These are phyloP conservation scores for Bryopsis sp. DNA, from an alignment of 139 green algal species.

Conservation along the genomic window DNA sequence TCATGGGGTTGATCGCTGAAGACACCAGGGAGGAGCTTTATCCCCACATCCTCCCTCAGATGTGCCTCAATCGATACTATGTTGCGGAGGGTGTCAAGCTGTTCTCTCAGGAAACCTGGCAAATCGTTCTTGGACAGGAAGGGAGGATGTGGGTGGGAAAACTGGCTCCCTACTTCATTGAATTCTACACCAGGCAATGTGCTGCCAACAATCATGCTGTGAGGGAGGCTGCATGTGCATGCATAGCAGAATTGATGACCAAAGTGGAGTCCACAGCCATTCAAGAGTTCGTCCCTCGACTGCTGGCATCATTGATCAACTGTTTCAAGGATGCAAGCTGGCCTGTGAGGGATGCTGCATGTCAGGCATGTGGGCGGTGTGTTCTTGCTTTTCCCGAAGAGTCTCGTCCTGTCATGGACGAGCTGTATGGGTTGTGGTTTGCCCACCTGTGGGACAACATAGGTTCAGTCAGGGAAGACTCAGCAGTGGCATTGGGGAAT, in stretches of 20 bases:
- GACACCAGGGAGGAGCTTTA: constrained; percentile 31
- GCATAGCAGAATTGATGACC: constrained; percentile 81
- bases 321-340: constrained; percentile 79
- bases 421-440: constrained; percentile 70
- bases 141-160: constrained; percentile 54
- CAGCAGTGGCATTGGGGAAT: constrained; percentile 52
- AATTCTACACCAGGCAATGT: constrained; percentile 64
- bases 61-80: constrained; percentile 93
- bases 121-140: constrained; percentile 41
- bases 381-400: constrained; percentile 54
- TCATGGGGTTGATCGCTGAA: constrained; percentile 43
- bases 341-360: constrained; percentile 66
- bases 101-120: constrained; percentile 82
- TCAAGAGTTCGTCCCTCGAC: constrained; percentile 42
- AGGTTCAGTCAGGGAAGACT: constrained; percentile 68
- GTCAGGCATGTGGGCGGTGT: constrained; percentile 39
- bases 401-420: constrained; percentile 27
- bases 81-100: constrained; percentile 80
- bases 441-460: constrained; percentile 85
- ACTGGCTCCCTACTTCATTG: constrained; percentile 40
- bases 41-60: constrained; percentile 58
- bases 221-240: constrained; percentile 80
- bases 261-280: constrained; percentile 65
- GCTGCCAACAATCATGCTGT: constrained; percentile 79
- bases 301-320: constrained; percentile 58